A percentile compares a stretch with the other conserved stretches of the same genome.
Conservation (phyloP, 2,329 filamentous ascomycete species). For the Boeremia exigua region DNA sequence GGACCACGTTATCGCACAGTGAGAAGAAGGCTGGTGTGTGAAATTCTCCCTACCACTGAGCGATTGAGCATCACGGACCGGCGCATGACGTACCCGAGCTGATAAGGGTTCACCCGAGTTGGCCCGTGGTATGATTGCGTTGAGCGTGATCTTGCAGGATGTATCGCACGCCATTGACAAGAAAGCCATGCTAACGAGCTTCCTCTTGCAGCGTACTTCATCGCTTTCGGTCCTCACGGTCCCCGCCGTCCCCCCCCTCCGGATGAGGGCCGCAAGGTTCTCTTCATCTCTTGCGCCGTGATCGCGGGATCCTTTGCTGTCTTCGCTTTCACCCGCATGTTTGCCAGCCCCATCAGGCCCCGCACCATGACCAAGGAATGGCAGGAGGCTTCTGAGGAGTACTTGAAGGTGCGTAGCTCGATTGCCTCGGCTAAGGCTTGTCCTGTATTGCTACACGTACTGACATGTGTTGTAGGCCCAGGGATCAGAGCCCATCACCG, state of each 20-base stretch:
- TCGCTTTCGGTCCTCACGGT: slow-evolving; percentile 95
- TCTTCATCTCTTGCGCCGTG: slow-evolving; percentile 74
- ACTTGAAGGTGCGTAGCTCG: slow-evolving; percentile 75
- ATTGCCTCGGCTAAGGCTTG: not conserved
- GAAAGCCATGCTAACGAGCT: slow-evolving; percentile 29
- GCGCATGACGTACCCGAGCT: slow-evolving; percentile 41
- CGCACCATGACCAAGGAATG: slow-evolving; percentile 95
- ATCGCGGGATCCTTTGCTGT: slow-evolving; percentile 70
- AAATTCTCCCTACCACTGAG: slow-evolving; percentile 3
- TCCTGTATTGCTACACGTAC: slow-evolving; percentile 9
- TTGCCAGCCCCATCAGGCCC: slow-evolving; percentile 70
- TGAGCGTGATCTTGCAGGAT: slow-evolving; percentile 12
- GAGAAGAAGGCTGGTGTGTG: slow-evolving; percentile 99
- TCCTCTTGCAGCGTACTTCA: slow-evolving; percentile 87
- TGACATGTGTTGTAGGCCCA: slow-evolving; percentile 38
- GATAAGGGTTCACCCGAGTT: slow-evolving; percentile 29
- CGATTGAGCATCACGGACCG: slow-evolving; percentile 20
- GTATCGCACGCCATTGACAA: slow-evolving; percentile 17
- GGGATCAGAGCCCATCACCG: slow-evolving; percentile 48
- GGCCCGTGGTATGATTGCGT: slow-evolving; percentile 23
- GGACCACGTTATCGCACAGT: slow-evolving; percentile 91
- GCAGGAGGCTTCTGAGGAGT: slow-evolving; percentile 95
- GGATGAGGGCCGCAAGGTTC: slow-evolving; percentile 81
- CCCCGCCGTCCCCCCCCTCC: slow-evolving; percentile 83
- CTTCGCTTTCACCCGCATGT: slow-evolving; percentile 74